Evolutionary conservation across 2,329 filamentous ascomycete species (phyloP).

Genomic region (Aureobasidium vineae): DNA sequence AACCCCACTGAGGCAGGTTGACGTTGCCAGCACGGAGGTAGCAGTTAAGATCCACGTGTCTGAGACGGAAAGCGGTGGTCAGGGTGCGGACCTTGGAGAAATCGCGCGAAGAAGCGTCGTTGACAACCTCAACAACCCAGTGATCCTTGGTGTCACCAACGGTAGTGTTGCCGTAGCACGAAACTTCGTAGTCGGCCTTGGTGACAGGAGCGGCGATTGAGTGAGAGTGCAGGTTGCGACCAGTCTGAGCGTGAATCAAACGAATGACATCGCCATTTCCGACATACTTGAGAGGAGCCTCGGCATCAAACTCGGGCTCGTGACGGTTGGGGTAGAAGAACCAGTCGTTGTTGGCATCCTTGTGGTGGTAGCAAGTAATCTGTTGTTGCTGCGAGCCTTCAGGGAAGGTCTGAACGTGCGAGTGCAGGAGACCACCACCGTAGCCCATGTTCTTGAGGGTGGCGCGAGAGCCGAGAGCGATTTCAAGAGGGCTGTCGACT

Average conservation of each 20-base stretch:
- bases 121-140: constrained; percentile 90
- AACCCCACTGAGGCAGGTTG: constrained; percentile 98
- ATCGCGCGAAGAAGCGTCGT: constrained; percentile 83
- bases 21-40: constrained; percentile 94
- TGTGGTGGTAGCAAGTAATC: constrained; percentile 99
- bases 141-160: constrained; percentile 97
- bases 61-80: constrained; percentile 88
- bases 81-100: constrained; percentile 82
- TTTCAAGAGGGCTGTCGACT: constrained; percentile 88
- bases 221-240: constrained; percentile 96
- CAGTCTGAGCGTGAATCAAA: constrained; percentile 90
- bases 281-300: constrained; percentile 69
- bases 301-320: constrained; percentile 68
- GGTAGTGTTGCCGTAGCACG: constrained; percentile 91
- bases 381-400: constrained; percentile 94
- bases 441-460: constrained; percentile 99
- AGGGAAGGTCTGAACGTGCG: constrained; percentile 92
- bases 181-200: constrained; percentile 90
- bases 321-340: constrained; percentile 93
- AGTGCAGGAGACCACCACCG: constrained; percentile 92
- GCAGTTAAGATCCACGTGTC: constrained; percentile 77
- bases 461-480: constrained; percentile 82
- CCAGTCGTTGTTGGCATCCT: constrained; percentile 99
- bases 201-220: constrained; percentile 82
- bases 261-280: constrained; percentile 76